Evolutionary conservation across 169 alveolate species (phyloP).

Genomic region (Theileria parva): DNA sequence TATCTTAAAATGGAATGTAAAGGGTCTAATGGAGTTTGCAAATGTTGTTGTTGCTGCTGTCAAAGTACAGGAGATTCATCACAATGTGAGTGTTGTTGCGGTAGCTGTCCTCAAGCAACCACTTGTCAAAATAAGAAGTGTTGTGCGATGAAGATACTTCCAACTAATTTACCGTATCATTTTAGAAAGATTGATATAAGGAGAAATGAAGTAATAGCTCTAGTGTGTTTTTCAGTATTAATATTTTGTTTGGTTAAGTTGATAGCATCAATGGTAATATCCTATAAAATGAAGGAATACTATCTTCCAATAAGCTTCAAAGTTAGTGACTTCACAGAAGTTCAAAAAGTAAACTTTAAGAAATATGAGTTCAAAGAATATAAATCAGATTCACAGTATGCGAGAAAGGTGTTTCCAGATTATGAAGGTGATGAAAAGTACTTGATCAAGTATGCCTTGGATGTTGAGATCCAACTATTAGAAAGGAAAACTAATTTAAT

Average conservation of each 20-base stretch:
- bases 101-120: not conserved
- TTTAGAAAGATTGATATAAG: constrained; percentile 36
- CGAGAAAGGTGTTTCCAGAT: not conserved
- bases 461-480: not conserved
- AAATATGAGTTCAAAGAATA: not conserved
- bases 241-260: constrained; percentile 32
- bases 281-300: not conserved
- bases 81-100: not conserved
- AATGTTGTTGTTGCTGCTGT: not conserved
- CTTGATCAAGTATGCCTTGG: constrained; percentile 11
- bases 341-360: not conserved
- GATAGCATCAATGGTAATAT: constrained; percentile 3
- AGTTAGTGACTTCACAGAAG: not conserved
- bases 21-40: not conserved
- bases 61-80: not conserved
- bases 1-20: not conserved
- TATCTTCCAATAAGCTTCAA: not conserved
- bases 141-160: constrained; percentile 48
- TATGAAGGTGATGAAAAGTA: constrained; percentile 11
- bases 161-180: constrained; percentile 51
- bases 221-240: constrained; percentile 18
- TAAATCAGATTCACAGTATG: constrained; percentile 10
- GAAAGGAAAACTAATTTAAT: not conserved
- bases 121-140: constrained; percentile 1
- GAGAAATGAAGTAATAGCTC: constrained; percentile 27